These are phyloP conservation scores for Puccinia hordei DNA, from an alignment of 1,284 basidiomycete genomes.

Conservation along the genomic window DNA sequence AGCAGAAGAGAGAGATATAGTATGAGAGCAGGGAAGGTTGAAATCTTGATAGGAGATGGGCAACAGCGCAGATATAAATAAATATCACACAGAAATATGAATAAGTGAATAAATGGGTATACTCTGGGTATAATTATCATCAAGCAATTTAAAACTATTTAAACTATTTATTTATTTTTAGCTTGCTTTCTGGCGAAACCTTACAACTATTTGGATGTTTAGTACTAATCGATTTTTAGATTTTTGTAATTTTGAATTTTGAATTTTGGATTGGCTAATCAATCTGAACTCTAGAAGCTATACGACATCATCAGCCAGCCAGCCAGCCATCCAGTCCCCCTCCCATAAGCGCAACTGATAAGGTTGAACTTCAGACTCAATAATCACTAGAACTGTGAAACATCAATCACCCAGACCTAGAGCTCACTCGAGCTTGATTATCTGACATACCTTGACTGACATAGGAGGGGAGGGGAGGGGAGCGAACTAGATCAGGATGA, in stretches of 20 bases:
- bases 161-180: neutral
- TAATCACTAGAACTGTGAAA: neutral
- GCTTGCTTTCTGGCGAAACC: too few species aligned
- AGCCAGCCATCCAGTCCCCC: too few species aligned
- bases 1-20: neutral
- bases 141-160: neutral
- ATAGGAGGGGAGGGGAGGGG: too few species aligned
- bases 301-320: too few species aligned
- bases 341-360: neutral
- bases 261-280: neutral
- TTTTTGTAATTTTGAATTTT: neutral
- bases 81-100: neutral
- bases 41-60: conserved; percentile 23
- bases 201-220: too few species aligned
- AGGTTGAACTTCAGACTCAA: neutral
- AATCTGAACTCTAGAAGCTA: neutral
- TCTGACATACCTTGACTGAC: too few species aligned
- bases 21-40: conserved; percentile 15
- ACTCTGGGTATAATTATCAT: conserved; percentile 2
- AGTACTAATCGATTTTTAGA: too few species aligned
- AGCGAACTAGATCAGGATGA: neutral
- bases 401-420: neutral
- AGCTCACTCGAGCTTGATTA: neutral
- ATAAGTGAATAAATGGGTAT: too few species aligned
- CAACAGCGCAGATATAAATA: neutral